These are phyloP conservation scores for Russula foetens DNA, from an alignment of 768 basidiomycete genomes.

Conservation along the genomic window DNA sequence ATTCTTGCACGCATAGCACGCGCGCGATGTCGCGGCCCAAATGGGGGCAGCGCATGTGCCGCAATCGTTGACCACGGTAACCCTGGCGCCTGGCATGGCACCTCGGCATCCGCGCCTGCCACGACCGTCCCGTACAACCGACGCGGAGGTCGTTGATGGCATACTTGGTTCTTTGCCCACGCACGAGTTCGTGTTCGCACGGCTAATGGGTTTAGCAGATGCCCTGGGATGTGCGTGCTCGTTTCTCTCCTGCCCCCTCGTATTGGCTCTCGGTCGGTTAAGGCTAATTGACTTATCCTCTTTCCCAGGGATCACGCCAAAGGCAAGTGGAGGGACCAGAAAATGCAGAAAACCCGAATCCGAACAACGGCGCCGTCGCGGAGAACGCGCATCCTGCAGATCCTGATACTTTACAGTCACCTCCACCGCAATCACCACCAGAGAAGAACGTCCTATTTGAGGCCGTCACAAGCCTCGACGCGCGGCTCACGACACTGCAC, in stretches of 20 bases:
- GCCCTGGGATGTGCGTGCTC: conserved; percentile 63
- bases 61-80: conserved; percentile 86
- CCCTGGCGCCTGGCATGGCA: conserved; percentile 74
- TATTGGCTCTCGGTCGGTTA: neutral
- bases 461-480: conserved; percentile 43
- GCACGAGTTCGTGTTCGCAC: conserved; percentile 79
- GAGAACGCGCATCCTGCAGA: neutral
- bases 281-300: neutral
- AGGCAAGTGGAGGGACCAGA: conserved; percentile 25
- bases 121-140: conserved; percentile 65
- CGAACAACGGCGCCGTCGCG: neutral
- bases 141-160: conserved; percentile 69
- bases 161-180: conserved; percentile 47
- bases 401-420: conserved; percentile 21
- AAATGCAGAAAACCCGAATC: neutral
- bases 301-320: conserved; percentile 53
- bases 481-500: conserved; percentile 54
- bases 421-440: conserved; percentile 9
- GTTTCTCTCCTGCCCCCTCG: no score
- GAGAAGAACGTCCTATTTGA: neutral
- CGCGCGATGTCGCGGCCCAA: conserved; percentile 24
- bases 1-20: conserved; percentile 82
- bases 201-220: conserved; percentile 79
- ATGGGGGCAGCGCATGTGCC: conserved; percentile 34
- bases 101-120: conserved; percentile 48